Percentiles rank a stretch among this genome's conserved stretches.
Evolutionary conservation across 805 yeast species (phyloP).

Genomic region (Wickerhamiella shivajii): DNA sequence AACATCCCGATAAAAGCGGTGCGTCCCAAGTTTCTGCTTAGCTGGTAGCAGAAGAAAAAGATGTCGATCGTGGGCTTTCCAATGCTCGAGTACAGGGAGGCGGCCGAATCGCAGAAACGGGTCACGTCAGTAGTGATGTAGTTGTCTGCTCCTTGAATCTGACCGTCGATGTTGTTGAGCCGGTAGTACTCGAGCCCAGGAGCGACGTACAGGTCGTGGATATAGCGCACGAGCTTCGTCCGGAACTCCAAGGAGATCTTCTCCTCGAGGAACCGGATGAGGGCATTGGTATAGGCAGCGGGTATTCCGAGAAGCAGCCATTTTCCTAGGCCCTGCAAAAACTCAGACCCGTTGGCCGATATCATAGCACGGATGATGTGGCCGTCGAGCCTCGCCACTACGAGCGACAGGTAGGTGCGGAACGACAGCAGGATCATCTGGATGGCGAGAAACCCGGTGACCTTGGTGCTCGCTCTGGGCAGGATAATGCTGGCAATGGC

Average conservation of each 20-base stretch:
- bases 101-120: conserved; percentile 64
- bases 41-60: conserved; percentile 67
- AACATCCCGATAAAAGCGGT: conserved; percentile 76
- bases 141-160: conserved; percentile 62
- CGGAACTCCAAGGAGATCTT: conserved; percentile 71
- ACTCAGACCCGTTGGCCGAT: conserved; percentile 61
- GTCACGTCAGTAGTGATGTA: conserved; percentile 76
- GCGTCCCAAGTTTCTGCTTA: conserved; percentile 74
- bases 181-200: conserved; percentile 72
- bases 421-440: conserved; percentile 64
- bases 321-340: conserved; percentile 59
- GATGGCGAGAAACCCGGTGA: conserved; percentile 46
- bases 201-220: conserved; percentile 82
- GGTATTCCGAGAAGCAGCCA: conserved; percentile 90
- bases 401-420: conserved; percentile 74
- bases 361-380: conserved; percentile 81
- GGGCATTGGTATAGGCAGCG: conserved; percentile 82
- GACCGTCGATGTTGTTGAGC: conserved; percentile 40
- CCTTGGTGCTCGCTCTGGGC: conserved; percentile 58
- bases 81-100: conserved; percentile 71
- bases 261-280: conserved; percentile 66
- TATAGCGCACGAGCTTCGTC: conserved; percentile 66
- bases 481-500: conserved; percentile 71
- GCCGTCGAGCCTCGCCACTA: conserved; percentile 84
- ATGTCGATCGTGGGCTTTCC: conserved; percentile 88